A percentile compares a stretch with the other conserved stretches of the same genome.
Conservation (phyloP, 78 protist genomes). For the Tieghemostelium lacteum region DNA sequence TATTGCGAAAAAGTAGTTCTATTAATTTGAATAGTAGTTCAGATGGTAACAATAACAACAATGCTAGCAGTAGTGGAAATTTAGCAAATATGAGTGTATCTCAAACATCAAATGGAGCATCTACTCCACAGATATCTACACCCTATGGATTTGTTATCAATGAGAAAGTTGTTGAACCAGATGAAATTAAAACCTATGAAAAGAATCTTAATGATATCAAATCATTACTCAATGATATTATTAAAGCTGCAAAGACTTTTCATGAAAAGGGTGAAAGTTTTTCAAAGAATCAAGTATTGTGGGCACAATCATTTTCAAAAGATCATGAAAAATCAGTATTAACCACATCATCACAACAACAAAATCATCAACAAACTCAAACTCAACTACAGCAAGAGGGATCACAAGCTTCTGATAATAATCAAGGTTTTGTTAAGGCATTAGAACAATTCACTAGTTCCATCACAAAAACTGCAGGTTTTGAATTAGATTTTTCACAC, state of each 20-base stretch:
- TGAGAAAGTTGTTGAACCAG: conserved; percentile 30
- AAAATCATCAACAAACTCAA: conserved; percentile 19
- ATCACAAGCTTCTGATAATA: not conserved
- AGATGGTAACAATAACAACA: no score
- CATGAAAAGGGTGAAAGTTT: conserved; percentile 16
- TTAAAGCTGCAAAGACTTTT: conserved; percentile 3
- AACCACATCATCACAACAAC: not conserved
- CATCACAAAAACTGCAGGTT: conserved; percentile 47
- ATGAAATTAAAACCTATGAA: conserved; percentile 31
- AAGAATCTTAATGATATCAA: conserved; percentile 43
- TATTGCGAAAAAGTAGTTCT: conserved; percentile 51
- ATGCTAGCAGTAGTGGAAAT: not conserved
- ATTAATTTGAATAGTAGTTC: not conserved
- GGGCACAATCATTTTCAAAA: conserved; percentile 68
- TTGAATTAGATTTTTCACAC: conserved; percentile 16
- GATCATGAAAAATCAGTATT: conserved; percentile 38
- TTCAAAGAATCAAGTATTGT: conserved; percentile 24
- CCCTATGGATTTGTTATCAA: conserved; percentile 36
- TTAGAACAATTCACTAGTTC: conserved; percentile 63
- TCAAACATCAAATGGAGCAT: no score
- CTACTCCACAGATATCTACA: no score
- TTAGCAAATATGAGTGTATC: no score
- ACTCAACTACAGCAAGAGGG: not conserved
- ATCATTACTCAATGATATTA: conserved; percentile 22
- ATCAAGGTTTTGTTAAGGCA: conserved; percentile 54